These are phyloP conservation scores for Aristolochia californica DNA, from an alignment of 164 flowering plant genomes.

Conservation along the genomic window DNA sequence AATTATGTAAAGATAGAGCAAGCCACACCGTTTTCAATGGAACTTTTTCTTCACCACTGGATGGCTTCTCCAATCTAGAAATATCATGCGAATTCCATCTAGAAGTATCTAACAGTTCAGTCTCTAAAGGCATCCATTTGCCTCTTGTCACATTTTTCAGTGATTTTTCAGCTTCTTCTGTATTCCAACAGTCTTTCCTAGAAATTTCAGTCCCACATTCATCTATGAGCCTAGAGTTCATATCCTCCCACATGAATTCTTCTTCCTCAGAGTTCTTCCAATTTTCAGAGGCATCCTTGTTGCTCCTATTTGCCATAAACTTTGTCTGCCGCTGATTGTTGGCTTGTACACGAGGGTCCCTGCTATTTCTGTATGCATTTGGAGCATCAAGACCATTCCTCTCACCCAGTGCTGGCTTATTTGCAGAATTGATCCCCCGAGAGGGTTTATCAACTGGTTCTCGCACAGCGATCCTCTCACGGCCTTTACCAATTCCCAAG, in stretches of 20 bases:
- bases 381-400: slow-evolving; percentile 40
- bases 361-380: slow-evolving; percentile 6
- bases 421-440: slow-evolving; percentile 13
- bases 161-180: slow-evolving; percentile 39
- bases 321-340: slow-evolving; percentile 20
- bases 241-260: slow-evolving; percentile 80
- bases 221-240: slow-evolving; percentile 43
- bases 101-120: slow-evolving; percentile 5
- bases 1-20: neutral
- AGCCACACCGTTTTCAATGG: slow-evolving; percentile 3
- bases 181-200: slow-evolving; percentile 35
- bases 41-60: slow-evolving; percentile 2
- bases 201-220: slow-evolving; percentile 24
- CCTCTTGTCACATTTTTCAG: slow-evolving; percentile 20
- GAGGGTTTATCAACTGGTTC: slow-evolving; percentile 25
- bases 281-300: slow-evolving; percentile 33
- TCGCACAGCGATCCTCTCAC: slow-evolving; percentile 31
- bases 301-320: slow-evolving; percentile 14
- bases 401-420: slow-evolving; percentile 28
- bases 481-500: slow-evolving; percentile 26
- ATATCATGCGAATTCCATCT: neutral
- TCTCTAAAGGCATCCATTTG: slow-evolving; percentile 8
- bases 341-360: slow-evolving; percentile 17
- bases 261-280: slow-evolving; percentile 96
- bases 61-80: slow-evolving; percentile 8